phyloP scores from a whole-genome alignment of 2,329 filamentous ascomycete genomes.

The Juglanconis sp. region DNA sequence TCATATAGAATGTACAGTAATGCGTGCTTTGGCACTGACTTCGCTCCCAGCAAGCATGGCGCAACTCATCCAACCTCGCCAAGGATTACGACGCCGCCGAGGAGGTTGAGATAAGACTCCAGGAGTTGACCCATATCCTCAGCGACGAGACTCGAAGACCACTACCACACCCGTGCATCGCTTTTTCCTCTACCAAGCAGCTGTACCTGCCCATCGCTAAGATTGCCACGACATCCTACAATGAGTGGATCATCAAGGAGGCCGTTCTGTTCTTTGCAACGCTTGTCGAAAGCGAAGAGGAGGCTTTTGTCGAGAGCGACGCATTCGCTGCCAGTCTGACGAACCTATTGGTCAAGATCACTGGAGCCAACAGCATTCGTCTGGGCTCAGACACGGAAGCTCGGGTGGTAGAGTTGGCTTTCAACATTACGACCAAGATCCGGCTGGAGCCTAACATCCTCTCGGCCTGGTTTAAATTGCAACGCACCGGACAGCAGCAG shows the following conservation, averaged over 20 bases:
- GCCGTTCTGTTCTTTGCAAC: slow-evolving; percentile 85
- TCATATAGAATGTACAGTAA: neutral
- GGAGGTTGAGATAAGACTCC: slow-evolving; percentile 58
- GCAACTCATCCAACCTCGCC: slow-evolving; percentile 57
- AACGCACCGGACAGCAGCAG: slow-evolving; percentile 29
- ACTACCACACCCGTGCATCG: slow-evolving; percentile 85
- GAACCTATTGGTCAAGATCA: slow-evolving; percentile 77
- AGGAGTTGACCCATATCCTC: slow-evolving; percentile 68
- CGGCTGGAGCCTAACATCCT: slow-evolving; percentile 82
- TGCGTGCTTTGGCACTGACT: slow-evolving; percentile 6
- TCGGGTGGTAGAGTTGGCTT: slow-evolving; percentile 86
- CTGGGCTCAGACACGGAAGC: slow-evolving; percentile 79
- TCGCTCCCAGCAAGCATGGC: slow-evolving; percentile 52
- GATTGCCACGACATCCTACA: slow-evolving; percentile 79
- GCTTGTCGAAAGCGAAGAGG: slow-evolving; percentile 93
- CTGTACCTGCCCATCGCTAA: slow-evolving; percentile 88
- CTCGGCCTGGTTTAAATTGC: slow-evolving; percentile 83
- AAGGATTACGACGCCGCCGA: slow-evolving; percentile 61
- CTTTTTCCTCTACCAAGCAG: slow-evolving; percentile 80
- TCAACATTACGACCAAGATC: slow-evolving; percentile 96
- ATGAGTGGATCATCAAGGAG: slow-evolving; percentile 81
- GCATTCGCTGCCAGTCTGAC: slow-evolving; percentile 85
- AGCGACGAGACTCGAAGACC: slow-evolving; percentile 86
- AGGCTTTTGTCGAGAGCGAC: slow-evolving; percentile 85
- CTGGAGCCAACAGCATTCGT: slow-evolving; percentile 69